phyloP scores from a whole-genome alignment of 306 rosid genomes.

The Prinsepia uniflora region DNA sequence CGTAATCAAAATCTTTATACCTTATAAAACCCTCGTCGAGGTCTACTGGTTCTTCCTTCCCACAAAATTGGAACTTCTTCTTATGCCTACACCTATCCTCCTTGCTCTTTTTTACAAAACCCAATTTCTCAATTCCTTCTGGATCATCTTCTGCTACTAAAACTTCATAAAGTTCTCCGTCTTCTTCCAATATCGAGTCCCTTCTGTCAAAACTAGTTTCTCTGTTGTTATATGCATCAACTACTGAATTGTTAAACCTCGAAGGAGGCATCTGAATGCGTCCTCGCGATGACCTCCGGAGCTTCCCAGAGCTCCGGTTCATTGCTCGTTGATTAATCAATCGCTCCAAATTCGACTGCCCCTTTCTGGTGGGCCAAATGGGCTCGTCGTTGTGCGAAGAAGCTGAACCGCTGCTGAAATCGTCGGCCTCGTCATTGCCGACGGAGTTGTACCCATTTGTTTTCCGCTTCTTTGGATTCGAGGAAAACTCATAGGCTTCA shows the following conservation, averaged over 20 bases:
- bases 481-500: constrained; percentile 35
- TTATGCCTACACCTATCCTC: constrained; percentile 27
- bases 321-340: constrained; percentile 25
- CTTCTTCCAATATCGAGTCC: constrained; percentile 44
- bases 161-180: constrained; percentile 27
- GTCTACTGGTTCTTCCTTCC: constrained; percentile 31
- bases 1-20: constrained; percentile 20
- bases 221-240: constrained; percentile 42
- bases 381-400: constrained; percentile 55
- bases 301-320: constrained; percentile 15
- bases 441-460: constrained; percentile 37
- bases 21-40: constrained; percentile 8
- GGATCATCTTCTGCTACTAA: constrained; percentile 27
- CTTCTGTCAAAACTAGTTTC: constrained; percentile 30
- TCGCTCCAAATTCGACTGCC: constrained; percentile 43
- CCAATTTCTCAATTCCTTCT: constrained; percentile 26
- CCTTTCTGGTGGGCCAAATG: constrained; percentile 42
- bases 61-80: constrained; percentile 24
- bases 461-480: constrained; percentile 52
- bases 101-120: constrained; percentile 28
- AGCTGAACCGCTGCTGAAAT: constrained; percentile 57
- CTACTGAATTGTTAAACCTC: constrained; percentile 61
- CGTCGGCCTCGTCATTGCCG: constrained; percentile 44
- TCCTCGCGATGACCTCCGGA: constrained; percentile 64
- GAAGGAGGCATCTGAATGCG: constrained; percentile 65